Evolutionary conservation across 257 asterid species (phyloP), one percentile per base, ranked within the genome.

Genomic region (Nicotiana obtusifolia): DNA sequence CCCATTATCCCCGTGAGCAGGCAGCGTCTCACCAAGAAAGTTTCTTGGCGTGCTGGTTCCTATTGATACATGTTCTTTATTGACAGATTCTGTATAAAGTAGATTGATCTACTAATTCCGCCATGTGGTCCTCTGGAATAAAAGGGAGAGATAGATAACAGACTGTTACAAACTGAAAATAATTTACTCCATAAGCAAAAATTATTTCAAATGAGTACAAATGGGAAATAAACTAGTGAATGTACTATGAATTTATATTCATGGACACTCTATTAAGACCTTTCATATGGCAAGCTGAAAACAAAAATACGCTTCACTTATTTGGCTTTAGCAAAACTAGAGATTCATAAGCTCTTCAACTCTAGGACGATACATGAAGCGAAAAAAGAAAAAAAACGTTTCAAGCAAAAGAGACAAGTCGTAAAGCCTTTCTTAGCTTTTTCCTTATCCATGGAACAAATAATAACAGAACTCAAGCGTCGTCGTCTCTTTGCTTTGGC

Each of bases 151-250:
- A 78, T 86, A 41, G 11, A 37, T 61, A 80, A 81, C 76, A 83
- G 11, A 76, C 78, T 49, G 80, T 77, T 83, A 53, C 61, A 30
- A 67, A 47, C 14, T 37, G 11, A 68, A 54, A 81, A 76, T n/a
- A 64, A 1, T 24, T 28, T 30, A 66, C 28, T 8, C 64, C 28
- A 14, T 57, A 37, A 82, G 41, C 80, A 80, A 85, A 77, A 64
- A 15, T 68, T 80, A 41, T 8, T 41, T 41, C 47, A 41, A 26
- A 75, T 49, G 66, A 81, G 77, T 62, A 73, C 28, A 5, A 73
- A 81, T 83, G 76, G 81, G 64, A 33, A 65, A 73, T 61, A 41
- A 81, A 86, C 78, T 47, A 67, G 54, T 49, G 53, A 52, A 52
- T 52, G 56, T 52, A 52, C 5, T 52, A 75, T 52, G 62, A 6